Evolutionary conservation across 164 flowering plant genomes (phyloP), one percentile per base, ranked within the genome.

Genomic region (Vitis amurensis): DNA sequence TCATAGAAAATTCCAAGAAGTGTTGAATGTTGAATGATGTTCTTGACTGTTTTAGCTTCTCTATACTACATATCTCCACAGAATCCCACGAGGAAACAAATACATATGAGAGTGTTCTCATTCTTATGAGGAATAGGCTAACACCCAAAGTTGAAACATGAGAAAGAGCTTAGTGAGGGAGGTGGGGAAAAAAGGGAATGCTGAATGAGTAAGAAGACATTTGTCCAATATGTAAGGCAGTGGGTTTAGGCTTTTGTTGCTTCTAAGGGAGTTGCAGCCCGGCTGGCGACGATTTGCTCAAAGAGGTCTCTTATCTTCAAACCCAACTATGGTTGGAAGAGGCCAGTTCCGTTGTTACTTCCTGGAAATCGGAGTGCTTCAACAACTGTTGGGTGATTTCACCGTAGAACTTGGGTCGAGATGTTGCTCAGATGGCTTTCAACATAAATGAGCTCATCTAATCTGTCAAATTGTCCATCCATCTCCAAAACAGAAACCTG

Each of bases 361-460:
- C 99, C 99, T 0, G 99, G 80, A 95, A 95, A 71, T 92, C 97
- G 0, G 93, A 55, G 17, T 91, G 97, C 83, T 89, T 90, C 84
- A 95, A 74, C 98, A 93, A 86, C 71, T 93, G 98, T 68, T 95
- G 99, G 0, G 99, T 95, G 50, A 93, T 87, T 76, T 95, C 99
- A 7, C 99, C 99, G 55, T 92, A 95, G 83, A 91, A 91, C 77
- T 95, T 91, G 67, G 93, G n/a, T 87, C 0, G 98, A 93, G 65
- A 90, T 73, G 87, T 90, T 93, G 88, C 94, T 90, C 63, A 95
- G 74, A 74, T 95, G 97, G 76, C 98, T 91, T 68, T 95, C 99
- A 1, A 93, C 92, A 50, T 95, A 95, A 13, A 95, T 91, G 10
- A 95, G 90, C 71, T 95, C 99, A 65, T 95, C 99, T 72, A 95